These are phyloP conservation scores for Lentinula raphanica DNA, from an alignment of 768 basidiomycete genomes.

Conservation along the genomic window DNA sequence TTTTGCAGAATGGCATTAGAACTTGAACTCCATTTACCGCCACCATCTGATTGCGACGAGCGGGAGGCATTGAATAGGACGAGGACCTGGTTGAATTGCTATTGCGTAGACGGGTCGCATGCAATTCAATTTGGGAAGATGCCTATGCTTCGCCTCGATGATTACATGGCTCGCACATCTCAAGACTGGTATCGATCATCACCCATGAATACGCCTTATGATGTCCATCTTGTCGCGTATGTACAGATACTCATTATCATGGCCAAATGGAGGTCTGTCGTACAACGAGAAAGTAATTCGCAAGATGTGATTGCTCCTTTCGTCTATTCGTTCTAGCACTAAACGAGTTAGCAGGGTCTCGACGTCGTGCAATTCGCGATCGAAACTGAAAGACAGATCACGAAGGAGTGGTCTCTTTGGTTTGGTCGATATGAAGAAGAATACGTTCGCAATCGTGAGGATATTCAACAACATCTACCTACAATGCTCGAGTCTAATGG, in stretches of 20 bases:
- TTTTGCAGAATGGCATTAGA: constrained; percentile 62
- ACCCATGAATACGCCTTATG: constrained; percentile 32
- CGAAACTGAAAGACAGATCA: constrained; percentile 31
- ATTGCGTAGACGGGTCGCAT: constrained; percentile 68
- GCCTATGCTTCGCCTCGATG: constrained; percentile 59
- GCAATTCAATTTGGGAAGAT: constrained; percentile 75
- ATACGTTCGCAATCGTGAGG: constrained; percentile 29
- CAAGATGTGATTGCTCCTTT: not conserved
- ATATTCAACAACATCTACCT: not conserved
- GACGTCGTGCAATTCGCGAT: constrained; percentile 31
- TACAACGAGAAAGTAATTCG: constrained; percentile 7
- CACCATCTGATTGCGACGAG: constrained; percentile 43
- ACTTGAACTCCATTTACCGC: constrained; percentile 58
- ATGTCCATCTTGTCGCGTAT: constrained; percentile 47
- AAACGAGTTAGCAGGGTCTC: constrained; percentile 21
- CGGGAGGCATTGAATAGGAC: constrained; percentile 67
- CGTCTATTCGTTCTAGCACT: not conserved
- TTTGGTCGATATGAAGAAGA: constrained; percentile 35
- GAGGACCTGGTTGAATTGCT: constrained; percentile 73
- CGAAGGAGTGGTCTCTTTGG: constrained; percentile 35
- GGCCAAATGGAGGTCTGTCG: constrained; percentile 35
- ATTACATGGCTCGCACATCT: constrained; percentile 50
- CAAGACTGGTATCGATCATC: constrained; percentile 44
- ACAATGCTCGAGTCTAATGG: not conserved
- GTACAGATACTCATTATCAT: constrained; percentile 47